Base-by-base conservation (phyloP, 108 stramenopile species). In the Licmophora abbreviata region DNA sequence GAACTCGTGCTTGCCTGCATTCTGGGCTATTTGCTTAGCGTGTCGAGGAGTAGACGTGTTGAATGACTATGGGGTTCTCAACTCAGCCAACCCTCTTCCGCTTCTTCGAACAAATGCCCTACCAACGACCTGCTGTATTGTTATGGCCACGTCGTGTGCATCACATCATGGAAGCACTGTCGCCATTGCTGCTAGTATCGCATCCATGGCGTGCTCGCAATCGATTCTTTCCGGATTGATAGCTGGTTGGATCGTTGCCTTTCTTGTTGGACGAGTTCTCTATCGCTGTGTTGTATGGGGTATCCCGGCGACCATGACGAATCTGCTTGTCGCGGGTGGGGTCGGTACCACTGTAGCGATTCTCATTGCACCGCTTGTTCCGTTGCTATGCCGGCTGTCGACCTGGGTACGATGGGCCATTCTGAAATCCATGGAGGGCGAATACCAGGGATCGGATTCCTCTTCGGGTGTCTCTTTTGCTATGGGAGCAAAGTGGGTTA, bases 401-500 rank as follows among this genome's bases (percentile, higher is more conserved):
- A 36, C 29, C 5, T 25, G 32, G n/a, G 41, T 61, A 10, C 59
- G 60, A 9, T 31, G 27, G 3, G 6, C 11, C 1, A 40, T 67
- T 24, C 42, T 32, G 37, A 32, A 25, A 1, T 17, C 21, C 2
- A 43, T 46, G 32, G 22, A 29, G 34, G 54, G 1, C 11, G 47
- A 7, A 20, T 21, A 22, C 20, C 52, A 18, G 64, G 69, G 43
- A 15, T 61, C 23, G 78, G 66, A 31, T 61, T 74, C 48, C 21
- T 60, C 0, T 51, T 37, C 18, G 82, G 82, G 20, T 61, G 46
- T 43, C 14, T 77, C 2, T 84, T 77, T 48, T 84, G 85, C 28
- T 81, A 78, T 31, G 85, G 85, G 15, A 78, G 79, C 41, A 90
- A 90, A 59, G 48, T 84, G 32, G 88, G 88, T 4, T 77, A 49